Percentiles rank a stretch among this genome's conserved stretches.
phyloP scores from a whole-genome alignment of 2,329 filamentous ascomycete genomes.

The Neopestalotiopsis rosae region DNA sequence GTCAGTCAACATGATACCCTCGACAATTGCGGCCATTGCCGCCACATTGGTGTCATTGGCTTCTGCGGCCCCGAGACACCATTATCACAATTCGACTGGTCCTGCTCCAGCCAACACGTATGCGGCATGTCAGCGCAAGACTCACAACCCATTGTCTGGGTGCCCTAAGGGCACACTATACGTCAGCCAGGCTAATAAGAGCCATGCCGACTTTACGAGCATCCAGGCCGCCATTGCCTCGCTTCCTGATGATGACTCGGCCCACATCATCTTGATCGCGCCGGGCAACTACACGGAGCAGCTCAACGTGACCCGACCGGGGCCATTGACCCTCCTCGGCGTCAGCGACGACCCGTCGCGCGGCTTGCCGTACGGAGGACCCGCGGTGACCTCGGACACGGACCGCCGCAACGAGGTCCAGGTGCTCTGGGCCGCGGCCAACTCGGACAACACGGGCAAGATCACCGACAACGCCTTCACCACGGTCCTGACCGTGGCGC shows the following conservation, averaged over 20 bases:
- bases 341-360: conserved; percentile 49
- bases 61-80: conserved; percentile 5
- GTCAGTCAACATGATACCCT: neutral
- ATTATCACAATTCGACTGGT: conserved; percentile 5
- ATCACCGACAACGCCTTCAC: conserved; percentile 67
- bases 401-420: conserved; percentile 58
- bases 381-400: conserved; percentile 36
- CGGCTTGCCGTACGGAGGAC: conserved; percentile 36
- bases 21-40: conserved; percentile 1
- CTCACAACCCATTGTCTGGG: conserved; percentile 38
- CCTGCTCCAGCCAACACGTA: conserved; percentile 16
- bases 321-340: conserved; percentile 67
- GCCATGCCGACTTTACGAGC: conserved; percentile 41
- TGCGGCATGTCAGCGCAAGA: conserved; percentile 37
- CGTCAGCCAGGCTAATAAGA: conserved; percentile 40
- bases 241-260: conserved; percentile 44
- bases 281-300: conserved; percentile 68
- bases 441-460: conserved; percentile 43
- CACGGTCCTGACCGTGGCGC: conserved; percentile 65
- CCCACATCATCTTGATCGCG: conserved; percentile 63
- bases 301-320: conserved; percentile 67
- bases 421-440: conserved; percentile 63
- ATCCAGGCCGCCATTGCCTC: conserved; percentile 48
- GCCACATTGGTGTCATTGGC: conserved; percentile 7
- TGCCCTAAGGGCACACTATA: conserved; percentile 47